phyloP scores from a whole-genome alignment of 768 basidiomycete species.

The Russula ochroleuca region DNA sequence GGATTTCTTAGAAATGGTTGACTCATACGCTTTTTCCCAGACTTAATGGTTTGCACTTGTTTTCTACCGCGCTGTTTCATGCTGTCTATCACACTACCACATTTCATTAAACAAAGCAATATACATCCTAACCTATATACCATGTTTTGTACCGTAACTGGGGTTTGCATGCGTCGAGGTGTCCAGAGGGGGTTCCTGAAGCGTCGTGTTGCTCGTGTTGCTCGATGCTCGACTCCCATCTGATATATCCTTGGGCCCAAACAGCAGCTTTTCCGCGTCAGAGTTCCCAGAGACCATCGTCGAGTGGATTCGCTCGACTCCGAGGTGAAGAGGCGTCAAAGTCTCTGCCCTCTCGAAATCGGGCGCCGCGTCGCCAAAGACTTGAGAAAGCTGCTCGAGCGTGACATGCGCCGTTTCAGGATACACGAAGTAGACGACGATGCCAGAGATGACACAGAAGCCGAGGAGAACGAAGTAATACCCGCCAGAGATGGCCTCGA shows the following conservation, averaged over 20 bases:
- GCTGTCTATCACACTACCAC: background rate
- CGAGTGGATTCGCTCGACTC: background rate
- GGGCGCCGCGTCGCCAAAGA: slow-evolving; percentile 40
- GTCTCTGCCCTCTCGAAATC: slow-evolving; percentile 1
- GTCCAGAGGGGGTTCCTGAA: background rate
- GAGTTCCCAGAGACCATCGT: background rate
- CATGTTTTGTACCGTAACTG: background rate
- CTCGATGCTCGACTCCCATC: slow-evolving; percentile 9
- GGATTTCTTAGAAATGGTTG: slow-evolving; percentile 22
- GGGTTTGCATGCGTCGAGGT: background rate
- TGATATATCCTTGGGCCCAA: background rate
- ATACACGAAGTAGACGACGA: slow-evolving; percentile 46
- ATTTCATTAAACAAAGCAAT: slow-evolving; percentile 1
- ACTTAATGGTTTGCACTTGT: background rate
- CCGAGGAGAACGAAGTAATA: slow-evolving; percentile 51
- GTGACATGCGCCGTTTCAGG: slow-evolving; percentile 47
- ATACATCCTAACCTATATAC: background rate
- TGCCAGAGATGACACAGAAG: slow-evolving; percentile 43
- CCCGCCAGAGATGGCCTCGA: slow-evolving; percentile 44
- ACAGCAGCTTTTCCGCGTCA: background rate
- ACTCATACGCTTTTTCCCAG: slow-evolving; percentile 2
- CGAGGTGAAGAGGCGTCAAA: slow-evolving; percentile 7
- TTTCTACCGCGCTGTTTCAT: background rate
- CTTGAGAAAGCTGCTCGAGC: slow-evolving; percentile 48
- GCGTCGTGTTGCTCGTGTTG: slow-evolving; percentile 9